Percentiles rank a stretch among this genome's conserved stretches.
Evolutionary conservation across 257 asterid genomes (phyloP).

Genomic region (Paraleonurus japonicus): DNA sequence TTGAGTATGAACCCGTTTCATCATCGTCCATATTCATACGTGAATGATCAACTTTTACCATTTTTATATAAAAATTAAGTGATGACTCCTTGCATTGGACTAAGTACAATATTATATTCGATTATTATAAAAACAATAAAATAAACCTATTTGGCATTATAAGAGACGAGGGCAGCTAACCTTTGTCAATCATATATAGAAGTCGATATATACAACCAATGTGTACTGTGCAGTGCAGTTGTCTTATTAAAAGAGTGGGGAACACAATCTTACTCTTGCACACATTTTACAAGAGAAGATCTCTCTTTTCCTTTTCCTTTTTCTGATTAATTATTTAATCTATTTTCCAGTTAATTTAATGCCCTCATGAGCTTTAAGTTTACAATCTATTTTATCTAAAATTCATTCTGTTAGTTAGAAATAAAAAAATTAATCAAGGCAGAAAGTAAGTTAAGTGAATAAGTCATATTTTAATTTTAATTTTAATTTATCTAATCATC

Average conservation of each 20-base stretch:
- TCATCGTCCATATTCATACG: no score
- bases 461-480: neutral
- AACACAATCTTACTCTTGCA: constrained; percentile 23
- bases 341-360: neutral
- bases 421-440: neutral
- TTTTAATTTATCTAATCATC: neutral
- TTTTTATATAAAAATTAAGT: no score
- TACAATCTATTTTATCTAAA: neutral
- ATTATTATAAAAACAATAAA: no score
- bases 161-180: no score
- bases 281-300: constrained; percentile 32
- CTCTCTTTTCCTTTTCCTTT: constrained; percentile 23
- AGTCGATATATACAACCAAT: constrained; percentile 8
- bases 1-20: no score
- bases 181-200: neutral
- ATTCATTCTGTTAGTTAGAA: neutral
- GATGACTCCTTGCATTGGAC: neutral
- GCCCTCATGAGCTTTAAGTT: constrained; percentile 6
- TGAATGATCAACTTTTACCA: no score
- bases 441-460: neutral
- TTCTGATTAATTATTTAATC: neutral
- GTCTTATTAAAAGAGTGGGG: constrained; percentile 30
- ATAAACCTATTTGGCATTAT: no score
- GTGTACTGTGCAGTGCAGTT: constrained; percentile 13
- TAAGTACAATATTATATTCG: neutral